Percentiles rank a stretch among this genome's conserved stretches.
Evolutionary conservation across 2,329 filamentous ascomycete species (phyloP).

Genomic region (Hawksworthiomyces lignivorus): DNA sequence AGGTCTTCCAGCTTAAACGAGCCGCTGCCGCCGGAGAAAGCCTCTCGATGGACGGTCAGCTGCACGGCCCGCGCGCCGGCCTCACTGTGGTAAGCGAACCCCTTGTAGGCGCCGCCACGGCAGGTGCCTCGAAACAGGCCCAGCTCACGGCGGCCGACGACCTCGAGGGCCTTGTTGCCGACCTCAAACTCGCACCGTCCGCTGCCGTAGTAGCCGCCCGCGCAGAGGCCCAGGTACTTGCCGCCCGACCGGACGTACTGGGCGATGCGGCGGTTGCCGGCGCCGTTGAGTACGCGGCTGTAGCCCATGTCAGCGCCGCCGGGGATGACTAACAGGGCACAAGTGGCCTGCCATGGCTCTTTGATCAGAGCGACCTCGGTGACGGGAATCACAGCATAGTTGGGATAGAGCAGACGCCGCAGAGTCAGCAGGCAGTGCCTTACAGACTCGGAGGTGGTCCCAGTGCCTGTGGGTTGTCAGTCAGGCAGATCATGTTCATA

Average conservation of each 20-base stretch:
- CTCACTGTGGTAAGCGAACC: constrained; percentile 88
- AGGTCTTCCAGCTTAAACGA: constrained; percentile 32
- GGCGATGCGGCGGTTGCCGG: constrained; percentile 75
- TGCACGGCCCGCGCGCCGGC: constrained; percentile 67
- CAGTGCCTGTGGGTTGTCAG: constrained; percentile 52
- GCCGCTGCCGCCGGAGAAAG: constrained; percentile 37
- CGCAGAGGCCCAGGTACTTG: constrained; percentile 83
- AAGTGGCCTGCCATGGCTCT: constrained; percentile 84
- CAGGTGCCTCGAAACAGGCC: constrained; percentile 83
- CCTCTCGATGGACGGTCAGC: constrained; percentile 55
- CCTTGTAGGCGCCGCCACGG: constrained; percentile 77
- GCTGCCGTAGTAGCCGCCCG: constrained; percentile 86
- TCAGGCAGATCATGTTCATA: constrained; percentile 23
- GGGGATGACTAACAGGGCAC: constrained; percentile 83
- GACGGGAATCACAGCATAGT: constrained; percentile 88
- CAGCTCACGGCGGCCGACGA: constrained; percentile 77
- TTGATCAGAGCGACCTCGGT: constrained; percentile 71
- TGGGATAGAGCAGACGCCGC: constrained; percentile 74
- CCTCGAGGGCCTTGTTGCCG: constrained; percentile 71
- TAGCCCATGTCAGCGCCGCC: constrained; percentile 93
- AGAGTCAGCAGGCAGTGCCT: constrained; percentile 83
- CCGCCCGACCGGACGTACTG: constrained; percentile 84
- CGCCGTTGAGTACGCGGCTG: constrained; percentile 77
- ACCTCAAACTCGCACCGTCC: constrained; percentile 85
- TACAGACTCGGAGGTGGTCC: constrained; percentile 81